Percentiles rank a stretch among this genome's conserved stretches.
phyloP scores from a whole-genome alignment of 495 filamentous ascomycete species.

The Podospora tetraspora region DNA sequence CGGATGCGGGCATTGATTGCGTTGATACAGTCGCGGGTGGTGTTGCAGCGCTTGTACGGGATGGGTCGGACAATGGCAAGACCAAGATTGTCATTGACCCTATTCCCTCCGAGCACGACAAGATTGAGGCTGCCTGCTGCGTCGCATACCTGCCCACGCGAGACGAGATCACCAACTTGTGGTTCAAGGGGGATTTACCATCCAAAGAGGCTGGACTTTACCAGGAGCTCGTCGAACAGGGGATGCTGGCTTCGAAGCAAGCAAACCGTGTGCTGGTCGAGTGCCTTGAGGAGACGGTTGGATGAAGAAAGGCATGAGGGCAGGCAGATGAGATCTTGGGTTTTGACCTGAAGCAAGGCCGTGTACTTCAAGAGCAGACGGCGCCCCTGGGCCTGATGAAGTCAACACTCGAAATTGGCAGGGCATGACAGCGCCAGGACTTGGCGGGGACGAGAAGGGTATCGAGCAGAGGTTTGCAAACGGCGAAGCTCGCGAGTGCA shows the following conservation, averaged over 20 bases:
- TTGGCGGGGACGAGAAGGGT: not conserved
- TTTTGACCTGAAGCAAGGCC: not conserved
- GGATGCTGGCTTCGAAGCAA: constrained; percentile 39
- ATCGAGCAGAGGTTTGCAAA: not conserved
- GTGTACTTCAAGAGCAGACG: not conserved
- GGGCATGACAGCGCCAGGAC: not conserved
- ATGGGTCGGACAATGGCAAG: constrained; percentile 27
- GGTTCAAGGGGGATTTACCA: constrained; percentile 71
- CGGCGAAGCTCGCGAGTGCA: not conserved
- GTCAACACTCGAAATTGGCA: not conserved
- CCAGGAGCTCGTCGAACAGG: constrained; percentile 38
- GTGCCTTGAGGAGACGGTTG: constrained; percentile 34
- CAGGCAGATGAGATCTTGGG: not conserved
- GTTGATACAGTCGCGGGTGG: constrained; percentile 86
- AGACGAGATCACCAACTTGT: constrained; percentile 90
- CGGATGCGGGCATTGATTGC: constrained; percentile 93
- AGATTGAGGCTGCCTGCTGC: constrained; percentile 73
- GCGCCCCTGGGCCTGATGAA: not conserved
- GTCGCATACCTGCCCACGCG: constrained; percentile 83
- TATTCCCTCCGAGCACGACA: constrained; percentile 71
- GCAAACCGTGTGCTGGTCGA: constrained; percentile 40
- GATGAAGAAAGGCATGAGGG: constrained; percentile 9
- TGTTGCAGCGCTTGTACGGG: constrained; percentile 70
- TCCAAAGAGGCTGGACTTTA: constrained; percentile 37
- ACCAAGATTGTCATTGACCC: constrained; percentile 72